phyloP scores from a whole-genome alignment of 2,329 filamentous ascomycete genomes.

The Atkinsonella texensis region DNA sequence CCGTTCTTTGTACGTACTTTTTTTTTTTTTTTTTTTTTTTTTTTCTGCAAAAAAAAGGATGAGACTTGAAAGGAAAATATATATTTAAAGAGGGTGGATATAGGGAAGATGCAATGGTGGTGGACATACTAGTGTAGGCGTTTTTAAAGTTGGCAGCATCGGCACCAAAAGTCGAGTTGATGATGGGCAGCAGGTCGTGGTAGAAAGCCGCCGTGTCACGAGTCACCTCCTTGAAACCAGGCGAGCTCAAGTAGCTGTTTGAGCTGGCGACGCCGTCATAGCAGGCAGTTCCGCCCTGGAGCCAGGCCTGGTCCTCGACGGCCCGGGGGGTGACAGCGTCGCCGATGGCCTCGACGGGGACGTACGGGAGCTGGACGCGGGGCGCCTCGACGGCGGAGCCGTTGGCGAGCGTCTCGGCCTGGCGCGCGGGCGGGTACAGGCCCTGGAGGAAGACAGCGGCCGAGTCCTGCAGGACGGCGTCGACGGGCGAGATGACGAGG shows the following conservation, averaged over 20 bases:
- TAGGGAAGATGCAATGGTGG: not conserved
- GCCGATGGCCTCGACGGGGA: slow-evolving; percentile 55
- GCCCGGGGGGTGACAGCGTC: slow-evolving; percentile 42
- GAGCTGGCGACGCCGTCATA: slow-evolving; percentile 41
- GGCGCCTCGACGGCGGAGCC: slow-evolving; percentile 54
- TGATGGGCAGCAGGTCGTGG: slow-evolving; percentile 38
- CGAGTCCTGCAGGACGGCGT: slow-evolving; percentile 70
- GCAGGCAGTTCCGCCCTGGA: slow-evolving; percentile 47
- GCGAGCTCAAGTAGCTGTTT: slow-evolving; percentile 39
- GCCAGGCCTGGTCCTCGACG: slow-evolving; percentile 44
- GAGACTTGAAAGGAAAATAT: too few relatives aligned
- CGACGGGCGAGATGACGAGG: slow-evolving; percentile 56
- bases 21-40: too few relatives aligned
- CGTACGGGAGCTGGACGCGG: slow-evolving; percentile 71
- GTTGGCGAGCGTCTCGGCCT: slow-evolving; percentile 55
- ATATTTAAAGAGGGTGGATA: too few relatives aligned
- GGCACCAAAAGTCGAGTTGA: slow-evolving; percentile 38
- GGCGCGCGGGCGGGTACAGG: slow-evolving; percentile 67
- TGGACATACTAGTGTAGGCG: slow-evolving; percentile 44
- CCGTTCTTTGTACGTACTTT: too few relatives aligned
- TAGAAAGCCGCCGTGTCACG: slow-evolving; percentile 49
- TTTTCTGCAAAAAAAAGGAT: too few relatives aligned
- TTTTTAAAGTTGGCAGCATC: slow-evolving; percentile 42
- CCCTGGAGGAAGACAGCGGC: slow-evolving; percentile 73
- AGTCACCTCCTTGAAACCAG: slow-evolving; percentile 32